phyloP scores from a whole-genome alignment of 208 protist species.

The Sergeia podlipaevii region DNA sequence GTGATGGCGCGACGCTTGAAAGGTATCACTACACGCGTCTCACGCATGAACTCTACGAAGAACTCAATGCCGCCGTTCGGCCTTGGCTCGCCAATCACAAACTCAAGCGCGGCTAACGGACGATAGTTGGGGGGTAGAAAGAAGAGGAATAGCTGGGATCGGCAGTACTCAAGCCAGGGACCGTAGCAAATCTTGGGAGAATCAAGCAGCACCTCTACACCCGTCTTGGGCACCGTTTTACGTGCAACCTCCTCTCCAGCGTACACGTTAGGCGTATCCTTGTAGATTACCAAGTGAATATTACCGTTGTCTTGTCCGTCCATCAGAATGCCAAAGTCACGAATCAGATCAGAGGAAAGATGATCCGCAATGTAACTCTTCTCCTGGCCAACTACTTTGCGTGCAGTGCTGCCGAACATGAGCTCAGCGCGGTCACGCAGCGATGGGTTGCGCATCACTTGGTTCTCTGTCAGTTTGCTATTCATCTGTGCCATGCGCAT shows the following conservation, averaged over 20 bases:
- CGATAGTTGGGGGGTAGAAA: slow-evolving; percentile 79
- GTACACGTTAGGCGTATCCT: slow-evolving; percentile 80
- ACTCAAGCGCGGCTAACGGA: slow-evolving; percentile 52
- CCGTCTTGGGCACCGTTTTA: slow-evolving; percentile 53
- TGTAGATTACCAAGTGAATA: slow-evolving; percentile 74
- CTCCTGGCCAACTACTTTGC: slow-evolving; percentile 20
- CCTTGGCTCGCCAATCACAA: slow-evolving; percentile 61
- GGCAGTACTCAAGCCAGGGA: slow-evolving; percentile 83
- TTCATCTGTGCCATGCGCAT: slow-evolving; percentile 63
- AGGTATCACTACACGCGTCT: slow-evolving; percentile 59
- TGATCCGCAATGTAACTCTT: slow-evolving; percentile 10
- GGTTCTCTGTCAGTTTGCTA: slow-evolving; percentile 37
- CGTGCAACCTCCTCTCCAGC: slow-evolving; percentile 57
- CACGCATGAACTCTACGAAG: slow-evolving; percentile 67
- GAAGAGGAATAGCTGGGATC: slow-evolving; percentile 69
- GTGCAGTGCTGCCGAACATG: slow-evolving; percentile 32
- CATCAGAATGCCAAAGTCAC: slow-evolving; percentile 74
- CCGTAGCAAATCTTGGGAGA: slow-evolving; percentile 62
- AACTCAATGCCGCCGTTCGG: slow-evolving; percentile 77
- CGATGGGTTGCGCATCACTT: slow-evolving; percentile 41
- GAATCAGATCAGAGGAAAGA: slow-evolving; percentile 31
- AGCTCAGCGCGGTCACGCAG: slow-evolving; percentile 57
- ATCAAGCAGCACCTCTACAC: slow-evolving; percentile 80
- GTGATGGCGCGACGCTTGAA: slow-evolving; percentile 74
- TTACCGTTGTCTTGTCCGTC: slow-evolving; percentile 57